These are phyloP conservation scores for Centella asiatica DNA, from an alignment of 129 eudicot species.

Conservation along the genomic window DNA sequence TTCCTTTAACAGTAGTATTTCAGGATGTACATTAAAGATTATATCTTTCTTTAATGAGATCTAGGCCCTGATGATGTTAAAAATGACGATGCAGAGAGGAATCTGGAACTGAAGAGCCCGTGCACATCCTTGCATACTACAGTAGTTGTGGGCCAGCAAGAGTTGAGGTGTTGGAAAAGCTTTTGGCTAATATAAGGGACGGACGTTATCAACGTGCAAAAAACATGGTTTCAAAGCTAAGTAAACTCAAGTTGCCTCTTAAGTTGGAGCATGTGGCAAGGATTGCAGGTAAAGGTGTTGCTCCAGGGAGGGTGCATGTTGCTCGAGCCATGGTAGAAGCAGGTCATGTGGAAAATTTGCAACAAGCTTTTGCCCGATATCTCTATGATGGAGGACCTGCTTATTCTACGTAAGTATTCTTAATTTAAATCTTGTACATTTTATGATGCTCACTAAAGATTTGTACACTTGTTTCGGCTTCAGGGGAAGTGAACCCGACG, in stretches of 20 bases:
- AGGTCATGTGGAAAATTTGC: constrained; percentile 84
- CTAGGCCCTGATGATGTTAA: constrained; percentile 9
- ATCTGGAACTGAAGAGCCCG: constrained; percentile 77
- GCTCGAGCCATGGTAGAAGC: constrained; percentile 98
- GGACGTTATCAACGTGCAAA: constrained; percentile 86
- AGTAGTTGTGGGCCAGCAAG: constrained; percentile 84
- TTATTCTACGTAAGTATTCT: constrained; percentile 75
- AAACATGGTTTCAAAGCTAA: constrained; percentile 71
- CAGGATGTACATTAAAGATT: neutral
- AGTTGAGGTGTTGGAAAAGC: constrained; percentile 49
- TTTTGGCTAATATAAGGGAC: constrained; percentile 64
- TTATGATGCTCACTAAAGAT: no score
- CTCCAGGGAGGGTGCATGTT: constrained; percentile 91
- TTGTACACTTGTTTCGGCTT: constrained; percentile 1
- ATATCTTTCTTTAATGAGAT: neutral
- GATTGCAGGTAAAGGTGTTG: constrained; percentile 91
- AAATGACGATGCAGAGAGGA: constrained; percentile 38
- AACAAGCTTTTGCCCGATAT: constrained; percentile 81
- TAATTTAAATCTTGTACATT: no score
- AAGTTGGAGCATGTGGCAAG: constrained; percentile 72
- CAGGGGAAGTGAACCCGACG: constrained; percentile 90
- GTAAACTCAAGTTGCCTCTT: constrained; percentile 67
- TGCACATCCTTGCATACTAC: constrained; percentile 89
- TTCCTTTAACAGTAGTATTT: no score
- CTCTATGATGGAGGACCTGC: constrained; percentile 97